These are phyloP conservation scores for Ustilago crameri DNA, from an alignment of 1,284 basidiomycete genomes.

Conservation along the genomic window DNA sequence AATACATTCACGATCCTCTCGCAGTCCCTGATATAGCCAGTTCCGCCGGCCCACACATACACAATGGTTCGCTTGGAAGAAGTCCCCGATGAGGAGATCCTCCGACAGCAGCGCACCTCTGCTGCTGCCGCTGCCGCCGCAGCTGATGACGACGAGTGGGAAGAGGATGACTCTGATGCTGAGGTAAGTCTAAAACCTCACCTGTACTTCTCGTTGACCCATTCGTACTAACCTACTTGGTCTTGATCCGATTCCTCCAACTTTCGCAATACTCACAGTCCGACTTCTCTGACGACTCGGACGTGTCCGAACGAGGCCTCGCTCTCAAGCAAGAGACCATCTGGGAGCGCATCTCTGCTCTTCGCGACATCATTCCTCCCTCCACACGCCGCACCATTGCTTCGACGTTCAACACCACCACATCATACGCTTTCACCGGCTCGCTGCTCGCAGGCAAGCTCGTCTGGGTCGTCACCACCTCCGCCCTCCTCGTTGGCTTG, in stretches of 20 bases:
- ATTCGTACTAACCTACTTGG: no score
- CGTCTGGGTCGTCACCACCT: slow-evolving; percentile 94
- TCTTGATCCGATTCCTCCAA: no score
- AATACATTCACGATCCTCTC: background rate
- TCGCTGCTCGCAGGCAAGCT: slow-evolving; percentile 83
- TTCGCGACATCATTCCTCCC: slow-evolving; percentile 94
- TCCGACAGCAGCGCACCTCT: slow-evolving; percentile 41
- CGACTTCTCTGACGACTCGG: slow-evolving; percentile 58
- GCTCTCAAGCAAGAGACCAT: slow-evolving; percentile 75
- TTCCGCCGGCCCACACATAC: background rate
- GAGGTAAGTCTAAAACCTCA: slow-evolving; percentile 23
- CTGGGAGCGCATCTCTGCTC: slow-evolving; percentile 85
- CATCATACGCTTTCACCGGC: slow-evolving; percentile 73
- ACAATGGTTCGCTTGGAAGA: slow-evolving; percentile 52
- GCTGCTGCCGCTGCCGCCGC: slow-evolving; percentile 31
- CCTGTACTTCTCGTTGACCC: background rate
- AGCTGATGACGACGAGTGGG: slow-evolving; percentile 42
- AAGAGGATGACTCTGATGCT: slow-evolving; percentile 45
- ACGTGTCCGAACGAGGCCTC: slow-evolving; percentile 60
- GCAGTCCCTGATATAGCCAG: background rate
- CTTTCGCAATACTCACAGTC: slow-evolving; percentile 15
- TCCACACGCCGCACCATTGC: slow-evolving; percentile 82
- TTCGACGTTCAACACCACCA: slow-evolving; percentile 75
- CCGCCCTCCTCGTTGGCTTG: slow-evolving; percentile 88
- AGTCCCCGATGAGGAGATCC: slow-evolving; percentile 53